A percentile compares a stretch with the other conserved stretches of the same genome.
Conservation (phyloP, 116 monocot species). For the Posidonia oceanica region DNA sequence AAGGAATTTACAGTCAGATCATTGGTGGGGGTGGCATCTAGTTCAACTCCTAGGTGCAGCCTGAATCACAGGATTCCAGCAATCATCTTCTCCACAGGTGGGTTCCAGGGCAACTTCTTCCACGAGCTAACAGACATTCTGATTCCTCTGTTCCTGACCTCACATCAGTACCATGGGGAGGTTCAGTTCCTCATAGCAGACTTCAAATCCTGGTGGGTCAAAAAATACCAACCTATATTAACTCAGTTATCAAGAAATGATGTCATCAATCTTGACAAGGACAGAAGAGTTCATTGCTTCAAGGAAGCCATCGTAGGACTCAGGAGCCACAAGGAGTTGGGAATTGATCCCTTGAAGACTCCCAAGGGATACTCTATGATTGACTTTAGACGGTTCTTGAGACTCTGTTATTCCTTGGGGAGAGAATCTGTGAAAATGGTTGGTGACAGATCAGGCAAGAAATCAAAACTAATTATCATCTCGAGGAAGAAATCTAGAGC, state of each 20-base stretch:
- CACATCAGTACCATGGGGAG: conserved; percentile 12
- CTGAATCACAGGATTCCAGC: conserved; percentile 12
- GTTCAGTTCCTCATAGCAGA: conserved; percentile 20
- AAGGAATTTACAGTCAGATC: conserved; percentile 10
- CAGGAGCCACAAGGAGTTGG: conserved; percentile 26
- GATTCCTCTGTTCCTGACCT: conserved; percentile 27
- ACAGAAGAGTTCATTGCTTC: conserved; percentile 23
- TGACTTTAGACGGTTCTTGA: conserved; percentile 24
- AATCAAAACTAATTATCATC: conserved; percentile 26
- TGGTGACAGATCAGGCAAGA: not conserved
- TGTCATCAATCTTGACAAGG: conserved; percentile 13
- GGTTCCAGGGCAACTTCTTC: conserved; percentile 25
- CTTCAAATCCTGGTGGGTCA: conserved; percentile 16
- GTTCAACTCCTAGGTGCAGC: conserved; percentile 1
- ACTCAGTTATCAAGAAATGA: conserved; percentile 6
- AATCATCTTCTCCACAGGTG: conserved; percentile 23
- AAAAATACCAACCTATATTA: conserved; percentile 10
- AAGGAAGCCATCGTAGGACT: conserved; percentile 23
- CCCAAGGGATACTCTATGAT: conserved; percentile 20
- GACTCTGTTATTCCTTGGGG: conserved; percentile 15
- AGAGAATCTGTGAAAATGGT: conserved; percentile 5
- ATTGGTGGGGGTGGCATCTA: not conserved
- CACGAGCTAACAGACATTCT: conserved; percentile 24
- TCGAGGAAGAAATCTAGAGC: conserved; percentile 21
- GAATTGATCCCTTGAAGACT: conserved; percentile 18